phyloP scores from a whole-genome alignment of 768 basidiomycete species.

The Tulasnella calospora region DNA sequence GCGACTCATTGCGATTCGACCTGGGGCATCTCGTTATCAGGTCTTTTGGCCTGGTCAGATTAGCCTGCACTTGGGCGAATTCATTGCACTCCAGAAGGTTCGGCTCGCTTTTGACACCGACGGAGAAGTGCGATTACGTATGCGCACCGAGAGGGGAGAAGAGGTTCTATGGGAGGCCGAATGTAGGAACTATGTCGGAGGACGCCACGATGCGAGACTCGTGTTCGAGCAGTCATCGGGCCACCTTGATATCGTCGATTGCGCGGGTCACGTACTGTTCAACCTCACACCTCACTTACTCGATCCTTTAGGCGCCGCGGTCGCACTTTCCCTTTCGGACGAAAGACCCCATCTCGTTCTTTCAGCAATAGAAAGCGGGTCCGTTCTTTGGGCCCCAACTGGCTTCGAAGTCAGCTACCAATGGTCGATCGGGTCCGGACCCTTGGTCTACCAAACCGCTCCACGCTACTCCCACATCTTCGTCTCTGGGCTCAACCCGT shows the following conservation, averaged over 20 bases:
- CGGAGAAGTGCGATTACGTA: slow-evolving; percentile 24
- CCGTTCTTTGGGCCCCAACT: slow-evolving; percentile 29
- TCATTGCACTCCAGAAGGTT: slow-evolving; percentile 21
- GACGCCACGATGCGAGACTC: slow-evolving; percentile 17
- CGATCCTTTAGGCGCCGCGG: background rate
- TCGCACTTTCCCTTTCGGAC: slow-evolving; percentile 27
- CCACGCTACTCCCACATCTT: background rate
- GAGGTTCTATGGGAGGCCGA: slow-evolving; percentile 24
- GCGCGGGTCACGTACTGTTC: slow-evolving; percentile 11
- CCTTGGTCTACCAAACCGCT: slow-evolving; percentile 8
- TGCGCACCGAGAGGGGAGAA: background rate
- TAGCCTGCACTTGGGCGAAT: slow-evolving; percentile 22
- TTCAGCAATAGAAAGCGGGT: slow-evolving; percentile 7
- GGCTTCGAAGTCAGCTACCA: slow-evolving; percentile 22
- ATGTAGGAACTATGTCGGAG: background rate
- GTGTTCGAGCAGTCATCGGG: slow-evolving; percentile 21
- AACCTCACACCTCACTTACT: slow-evolving; percentile 26
- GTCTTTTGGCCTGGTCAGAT: slow-evolving; percentile 30
- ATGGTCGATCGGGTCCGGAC: background rate
- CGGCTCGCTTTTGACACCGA: slow-evolving; percentile 27
- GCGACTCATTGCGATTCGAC: slow-evolving; percentile 28
- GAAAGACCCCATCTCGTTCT: slow-evolving; percentile 28
- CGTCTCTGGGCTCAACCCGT: slow-evolving; percentile 28
- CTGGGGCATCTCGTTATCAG: slow-evolving; percentile 27
- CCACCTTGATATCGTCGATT: slow-evolving; percentile 25